Conservation (phyloP, 192 early-diverging fungal genomes). For the Entophlyctis helioformis region DNA sequence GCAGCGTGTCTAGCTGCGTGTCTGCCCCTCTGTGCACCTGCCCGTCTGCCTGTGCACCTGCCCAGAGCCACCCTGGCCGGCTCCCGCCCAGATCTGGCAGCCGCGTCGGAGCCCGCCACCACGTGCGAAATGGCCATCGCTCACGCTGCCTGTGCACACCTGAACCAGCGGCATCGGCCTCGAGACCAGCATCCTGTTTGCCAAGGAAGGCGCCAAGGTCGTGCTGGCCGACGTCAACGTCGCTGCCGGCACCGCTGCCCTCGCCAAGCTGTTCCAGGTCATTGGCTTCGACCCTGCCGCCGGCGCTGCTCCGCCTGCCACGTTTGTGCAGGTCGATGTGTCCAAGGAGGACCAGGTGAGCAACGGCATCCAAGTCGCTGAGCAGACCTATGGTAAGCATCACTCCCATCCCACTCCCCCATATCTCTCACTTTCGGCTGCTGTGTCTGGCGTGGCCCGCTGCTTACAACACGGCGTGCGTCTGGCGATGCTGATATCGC, state of each 20-base stretch:
- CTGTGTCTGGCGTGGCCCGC: slow-evolving; percentile 3
- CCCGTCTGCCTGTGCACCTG: no score
- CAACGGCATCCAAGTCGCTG: slow-evolving; percentile 50
- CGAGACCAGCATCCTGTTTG: slow-evolving; percentile 63
- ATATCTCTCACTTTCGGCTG: neutral
- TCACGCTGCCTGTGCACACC: neutral
- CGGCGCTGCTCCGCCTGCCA: slow-evolving; percentile 26
- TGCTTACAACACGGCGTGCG: slow-evolving; percentile 4
- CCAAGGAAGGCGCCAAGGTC: slow-evolving; percentile 64
- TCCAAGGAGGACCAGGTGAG: slow-evolving; percentile 61
- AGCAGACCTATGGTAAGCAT: slow-evolving; percentile 55
- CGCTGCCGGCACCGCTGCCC: slow-evolving; percentile 34
- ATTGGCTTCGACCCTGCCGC: slow-evolving; percentile 14
- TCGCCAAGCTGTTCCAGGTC: slow-evolving; percentile 35
- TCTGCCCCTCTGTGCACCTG: no score
- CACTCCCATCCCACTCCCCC: neutral
- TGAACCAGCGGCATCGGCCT: slow-evolving; percentile 64
- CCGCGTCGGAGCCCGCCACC: neutral
- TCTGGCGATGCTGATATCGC: neutral
- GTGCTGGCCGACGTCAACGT: slow-evolving; percentile 70
- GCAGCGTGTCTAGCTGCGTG: neutral
- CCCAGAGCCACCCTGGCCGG: neutral
- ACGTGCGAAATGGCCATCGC: neutral
- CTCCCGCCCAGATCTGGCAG: neutral
- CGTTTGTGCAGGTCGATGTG: slow-evolving; percentile 57